These are phyloP conservation scores for Entomortierella parvispora DNA, from an alignment of 192 early-diverging fungal genomes.

Conservation along the genomic window DNA sequence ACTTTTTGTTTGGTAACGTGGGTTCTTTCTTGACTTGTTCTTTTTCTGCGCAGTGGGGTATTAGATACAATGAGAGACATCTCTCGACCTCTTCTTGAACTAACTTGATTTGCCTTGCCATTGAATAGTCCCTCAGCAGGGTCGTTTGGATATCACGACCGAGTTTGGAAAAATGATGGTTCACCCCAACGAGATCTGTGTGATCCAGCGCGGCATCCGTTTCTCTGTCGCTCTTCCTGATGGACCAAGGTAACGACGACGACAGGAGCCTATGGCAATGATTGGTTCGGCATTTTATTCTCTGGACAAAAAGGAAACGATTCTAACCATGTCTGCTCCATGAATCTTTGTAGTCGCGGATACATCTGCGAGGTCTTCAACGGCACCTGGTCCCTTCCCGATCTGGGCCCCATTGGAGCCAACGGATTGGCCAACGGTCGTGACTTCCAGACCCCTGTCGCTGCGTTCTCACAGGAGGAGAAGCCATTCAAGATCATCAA, in stretches of 20 bases:
- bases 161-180: conserved; percentile 89
- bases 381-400: conserved; percentile 93
- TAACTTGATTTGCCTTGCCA: too few relatives aligned
- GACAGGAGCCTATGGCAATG: too few relatives aligned
- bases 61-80: too few relatives aligned
- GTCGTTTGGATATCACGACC: conserved; percentile 87
- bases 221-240: conserved; percentile 84
- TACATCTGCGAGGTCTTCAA: conserved; percentile 93
- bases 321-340: too few relatives aligned
- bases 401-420: conserved; percentile 93
- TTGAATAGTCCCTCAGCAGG: conserved; percentile 91
- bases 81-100: too few relatives aligned
- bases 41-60: not conserved
- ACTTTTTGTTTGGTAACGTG: conserved; percentile 84
- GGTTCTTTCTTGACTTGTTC: not conserved
- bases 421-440: conserved; percentile 96
- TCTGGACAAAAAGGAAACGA: too few relatives aligned
- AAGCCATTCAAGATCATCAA: conserved; percentile 74
- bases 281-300: too few relatives aligned
- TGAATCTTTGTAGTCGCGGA: conserved; percentile 86
- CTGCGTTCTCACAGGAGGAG: conserved; percentile 71
- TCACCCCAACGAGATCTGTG: conserved; percentile 89
- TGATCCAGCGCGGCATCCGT: conserved; percentile 93
- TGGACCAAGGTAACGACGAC: conserved; percentile 68
- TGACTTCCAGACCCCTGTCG: conserved; percentile 91